Evolutionary conservation across 257 asterid genomes (phyloP), one percentile per base, ranked within the genome.

Genomic region (Paraleonurus japonicus): DNA sequence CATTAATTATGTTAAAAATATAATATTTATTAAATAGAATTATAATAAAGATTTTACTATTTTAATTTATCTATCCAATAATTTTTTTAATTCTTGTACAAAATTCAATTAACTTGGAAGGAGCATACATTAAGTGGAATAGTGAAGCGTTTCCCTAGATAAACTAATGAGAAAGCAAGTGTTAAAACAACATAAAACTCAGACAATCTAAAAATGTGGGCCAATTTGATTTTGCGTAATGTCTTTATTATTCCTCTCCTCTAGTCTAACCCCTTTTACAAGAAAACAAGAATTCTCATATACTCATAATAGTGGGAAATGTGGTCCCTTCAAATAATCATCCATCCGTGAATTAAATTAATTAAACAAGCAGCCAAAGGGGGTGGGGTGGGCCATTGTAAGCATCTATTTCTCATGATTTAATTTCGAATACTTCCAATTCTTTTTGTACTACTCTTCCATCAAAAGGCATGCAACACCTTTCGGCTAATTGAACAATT

Each of bases 381-480:
- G 24, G 33, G 45, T 23, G 39, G 10, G 12, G 9, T 9, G 12
- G n/a, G 9, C 7, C 64, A 47, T 75, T 60, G 78, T 63, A 13
- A 41, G 50, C 79, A 80, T 74, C 78, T 11, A 63, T 60, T 77
- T 61, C 73, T 60, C 67, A 16, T 62, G 59, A 57, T 53, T 17
- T 76, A n/a, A n/a, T 71, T 75, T 60, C 59, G 8, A 61, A 75
- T 65, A 28, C 19, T 30, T 47, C 58, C 62, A 61, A 67, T 53
- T 61, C 67, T 63, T 43, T 27, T 20, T 16, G 17, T 19, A 9
- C 28, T 50, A 37, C 65, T 50, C 27, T 61, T 27, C 24, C 58
- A 57, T 48, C 24, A 24, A 67, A 43, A 27, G 45, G 66, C 33
- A 33, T 33, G 41, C 41, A 11, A 2, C 55, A 32, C 15, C 57